These are phyloP conservation scores for Marasmius fiardii DNA, from an alignment of 1,284 basidiomycete species.

Conservation along the genomic window DNA sequence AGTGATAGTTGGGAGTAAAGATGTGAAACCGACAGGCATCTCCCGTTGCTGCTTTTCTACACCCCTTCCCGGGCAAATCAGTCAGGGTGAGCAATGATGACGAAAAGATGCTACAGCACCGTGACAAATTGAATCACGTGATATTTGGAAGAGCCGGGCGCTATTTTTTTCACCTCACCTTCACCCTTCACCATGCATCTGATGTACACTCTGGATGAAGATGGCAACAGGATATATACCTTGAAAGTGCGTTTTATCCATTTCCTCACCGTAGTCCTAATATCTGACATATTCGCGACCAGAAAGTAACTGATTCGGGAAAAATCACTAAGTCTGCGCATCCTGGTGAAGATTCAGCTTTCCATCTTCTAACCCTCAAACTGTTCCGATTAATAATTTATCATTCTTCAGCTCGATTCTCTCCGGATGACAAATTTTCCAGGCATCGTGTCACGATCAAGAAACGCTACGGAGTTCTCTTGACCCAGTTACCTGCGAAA, in stretches of 20 bases:
- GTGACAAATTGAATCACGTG: neutral
- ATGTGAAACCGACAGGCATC: neutral
- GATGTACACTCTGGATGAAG: conserved; percentile 85
- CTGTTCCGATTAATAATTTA: conserved; percentile 1
- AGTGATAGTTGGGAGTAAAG: neutral
- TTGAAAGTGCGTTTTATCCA: conserved; percentile 67
- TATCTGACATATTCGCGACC: conserved; percentile 12
- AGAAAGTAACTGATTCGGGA: conserved; percentile 83
- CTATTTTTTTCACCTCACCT: neutral
- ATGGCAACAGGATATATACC: conserved; percentile 84
- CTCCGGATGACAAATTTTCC: conserved; percentile 97
- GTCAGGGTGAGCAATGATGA: neutral
- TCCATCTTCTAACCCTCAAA: conserved; percentile 20
- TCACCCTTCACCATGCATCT: conserved; percentile 72
- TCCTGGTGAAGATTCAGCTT: conserved; percentile 72
- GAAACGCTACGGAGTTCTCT: conserved; percentile 82
- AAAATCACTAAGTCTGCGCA: conserved; percentile 92
- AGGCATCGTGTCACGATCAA: conserved; percentile 94
- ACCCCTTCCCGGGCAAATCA: neutral
- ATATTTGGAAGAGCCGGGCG: neutral
- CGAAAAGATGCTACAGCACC: neutral
- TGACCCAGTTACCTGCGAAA: conserved; percentile 86
- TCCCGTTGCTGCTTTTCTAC: too few relatives aligned
- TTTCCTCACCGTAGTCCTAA: neutral
- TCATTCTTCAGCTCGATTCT: conserved; percentile 80